Base-by-base conservation (phyloP, 805 yeast species). In the Candida silvicultrix region DNA sequence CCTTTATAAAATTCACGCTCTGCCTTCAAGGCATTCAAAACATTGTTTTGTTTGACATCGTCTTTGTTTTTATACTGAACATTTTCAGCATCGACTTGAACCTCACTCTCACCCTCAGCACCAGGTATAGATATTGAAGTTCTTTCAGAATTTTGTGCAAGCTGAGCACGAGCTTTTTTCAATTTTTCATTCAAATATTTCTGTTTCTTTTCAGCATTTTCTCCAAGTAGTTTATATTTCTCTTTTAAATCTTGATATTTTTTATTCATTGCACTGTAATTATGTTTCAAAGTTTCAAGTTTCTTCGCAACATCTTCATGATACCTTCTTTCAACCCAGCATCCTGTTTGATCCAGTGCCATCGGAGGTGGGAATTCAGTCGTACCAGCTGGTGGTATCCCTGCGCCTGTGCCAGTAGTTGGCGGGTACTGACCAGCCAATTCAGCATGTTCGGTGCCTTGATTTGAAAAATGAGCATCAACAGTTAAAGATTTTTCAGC, bases 1-100 rank as follows among this genome's bases (percentile, higher is more conserved):
- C 41, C 37, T 34, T 40, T 43, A 29, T 34, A 46, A 11, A 10
- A 12, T 28, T 42, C 49, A 25, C 45, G 38, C 23, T 46, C 49
- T 28, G 35, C 38, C 16, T 28, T 39, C 10, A 40, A 22, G 3
- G 45, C 45, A 22, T 5, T 36, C 14, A 25, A 8, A 7, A 28
- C 21, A 6, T 7, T 18, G 14, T 10, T 7, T 28, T 16, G 5
- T 18, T 9, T 9, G 6, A 28, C n/a, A 12, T 16, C 25, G 11
- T 39, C 35, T 19, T 28, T 39, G n/a, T 39, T 21, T 16, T 20
- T 21, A 20, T 37, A 37, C 14, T 37, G 22, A 12, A 39, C 32
- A 16, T 16, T 18, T 25, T 23, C 31, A 16, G n/a, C 31, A 18
- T 25, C 34, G 23, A 18, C 32, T 16, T 23, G 18, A 39, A 25